phyloP scores from a whole-genome alignment of 148 eudicot species.

The Silene uniflora region DNA sequence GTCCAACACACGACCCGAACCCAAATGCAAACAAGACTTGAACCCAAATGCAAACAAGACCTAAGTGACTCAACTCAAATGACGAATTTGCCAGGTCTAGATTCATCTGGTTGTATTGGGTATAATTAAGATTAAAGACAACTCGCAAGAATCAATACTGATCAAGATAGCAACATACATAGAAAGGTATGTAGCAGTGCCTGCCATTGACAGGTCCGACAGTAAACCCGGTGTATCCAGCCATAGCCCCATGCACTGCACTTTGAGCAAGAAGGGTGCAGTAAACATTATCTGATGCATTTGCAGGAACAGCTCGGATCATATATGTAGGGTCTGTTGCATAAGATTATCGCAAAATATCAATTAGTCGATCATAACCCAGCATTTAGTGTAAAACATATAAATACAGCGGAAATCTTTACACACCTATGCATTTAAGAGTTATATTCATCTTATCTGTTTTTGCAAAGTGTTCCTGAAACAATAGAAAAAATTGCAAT shows the following conservation, averaged over 20 bases:
- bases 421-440: constrained; percentile 89
- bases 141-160: background rate
- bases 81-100: background rate
- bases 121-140: background rate
- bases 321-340: constrained; percentile 88
- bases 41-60: background rate
- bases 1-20: no score
- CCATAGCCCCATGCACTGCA: constrained; percentile 94
- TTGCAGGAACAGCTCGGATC: constrained; percentile 87
- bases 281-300: constrained; percentile 84
- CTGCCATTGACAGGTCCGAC: constrained; percentile 79
- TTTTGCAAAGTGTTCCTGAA: constrained; percentile 68
- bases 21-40: no score
- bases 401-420: background rate
- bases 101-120: background rate
- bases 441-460: constrained; percentile 50
- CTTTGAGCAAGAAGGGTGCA: constrained; percentile 91
- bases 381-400: background rate
- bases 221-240: constrained; percentile 85
- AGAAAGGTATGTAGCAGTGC: constrained; percentile 78
- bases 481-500: background rate
- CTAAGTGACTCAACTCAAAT: background rate
- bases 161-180: constrained; percentile 40
- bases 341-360: background rate
- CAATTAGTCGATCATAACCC: background rate